phyloP scores from a whole-genome alignment of 202 grass and related monocot species.

The Zizania palustris region DNA sequence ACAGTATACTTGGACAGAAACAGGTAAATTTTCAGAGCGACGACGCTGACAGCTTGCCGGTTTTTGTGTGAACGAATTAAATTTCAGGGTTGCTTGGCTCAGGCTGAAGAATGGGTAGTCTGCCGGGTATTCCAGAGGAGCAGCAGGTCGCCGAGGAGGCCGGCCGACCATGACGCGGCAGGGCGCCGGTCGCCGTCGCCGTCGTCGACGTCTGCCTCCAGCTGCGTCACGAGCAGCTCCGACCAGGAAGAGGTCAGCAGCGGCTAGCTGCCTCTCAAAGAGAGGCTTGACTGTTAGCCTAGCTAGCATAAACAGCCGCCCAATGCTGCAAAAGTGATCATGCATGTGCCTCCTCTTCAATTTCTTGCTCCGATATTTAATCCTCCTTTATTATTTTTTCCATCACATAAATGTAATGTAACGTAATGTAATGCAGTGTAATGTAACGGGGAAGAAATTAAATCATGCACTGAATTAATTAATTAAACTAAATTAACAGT shows the following conservation, averaged over 20 bases:
- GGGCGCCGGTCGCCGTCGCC: not conserved
- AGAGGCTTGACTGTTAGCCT: slow-evolving; percentile 43
- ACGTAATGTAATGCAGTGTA: slow-evolving; percentile 45
- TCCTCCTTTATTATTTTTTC: not conserved
- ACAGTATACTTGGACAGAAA: not conserved
- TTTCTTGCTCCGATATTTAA: slow-evolving; percentile 41
- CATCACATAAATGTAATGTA: slow-evolving; percentile 34
- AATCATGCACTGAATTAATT: slow-evolving; percentile 28
- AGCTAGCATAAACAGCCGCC: slow-evolving; percentile 13
- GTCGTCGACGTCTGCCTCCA: slow-evolving; percentile 41
- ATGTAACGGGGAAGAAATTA: slow-evolving; percentile 31
- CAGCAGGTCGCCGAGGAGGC: slow-evolving; percentile 24
- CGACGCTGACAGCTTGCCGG: not conserved
- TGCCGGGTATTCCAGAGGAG: slow-evolving; percentile 61
- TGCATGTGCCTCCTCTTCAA: not conserved
- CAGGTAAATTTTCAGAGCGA: not conserved
- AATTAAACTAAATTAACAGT: slow-evolving; percentile 23
- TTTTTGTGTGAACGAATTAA: not conserved
- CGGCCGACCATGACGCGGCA: not conserved
- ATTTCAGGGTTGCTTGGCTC: slow-evolving; percentile 52
- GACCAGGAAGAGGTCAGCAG: slow-evolving; percentile 59
- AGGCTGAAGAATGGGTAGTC: slow-evolving; percentile 55
- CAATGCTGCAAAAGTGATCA: slow-evolving; percentile 21
- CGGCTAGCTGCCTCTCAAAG: slow-evolving; percentile 37
- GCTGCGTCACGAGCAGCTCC: slow-evolving; percentile 61